These are phyloP conservation scores for Pelargonium nanum DNA, from an alignment of 345 rosid species.

Conservation along the genomic window DNA sequence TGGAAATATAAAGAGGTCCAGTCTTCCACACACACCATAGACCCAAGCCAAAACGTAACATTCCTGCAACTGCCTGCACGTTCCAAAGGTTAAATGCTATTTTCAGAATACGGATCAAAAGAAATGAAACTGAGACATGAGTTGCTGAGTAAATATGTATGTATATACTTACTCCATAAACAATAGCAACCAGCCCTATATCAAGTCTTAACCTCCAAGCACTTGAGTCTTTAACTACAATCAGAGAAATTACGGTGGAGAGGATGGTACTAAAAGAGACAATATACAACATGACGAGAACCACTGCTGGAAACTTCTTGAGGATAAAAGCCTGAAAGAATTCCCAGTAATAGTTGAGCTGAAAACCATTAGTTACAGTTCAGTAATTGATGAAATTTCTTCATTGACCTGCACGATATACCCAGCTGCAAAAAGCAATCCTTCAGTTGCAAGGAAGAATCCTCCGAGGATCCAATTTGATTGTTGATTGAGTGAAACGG, in stretches of 20 bases:
- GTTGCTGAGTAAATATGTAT: no score
- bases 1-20: background rate
- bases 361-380: no score
- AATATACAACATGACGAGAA: conserved; percentile 27
- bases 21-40: background rate
- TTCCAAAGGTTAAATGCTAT: no score
- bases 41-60: background rate
- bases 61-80: background rate
- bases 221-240: background rate
- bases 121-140: background rate
- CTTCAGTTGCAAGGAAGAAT: conserved; percentile 27
- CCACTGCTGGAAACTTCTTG: conserved; percentile 31
- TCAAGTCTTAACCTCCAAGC: background rate
- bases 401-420: conserved; percentile 33
- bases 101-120: no score
- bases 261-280: conserved; percentile 28
- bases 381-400: no score
- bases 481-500: conserved; percentile 10
- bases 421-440: conserved; percentile 23
- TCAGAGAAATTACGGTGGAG: background rate
- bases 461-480: conserved; percentile 38
- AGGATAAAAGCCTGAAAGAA: background rate
- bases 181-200: background rate
- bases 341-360: no score
- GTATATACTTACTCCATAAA: background rate